Evolutionary conservation across 2,329 filamentous ascomycete genomes (phyloP), one percentile per base, ranked within the genome.

Genomic region (Ampelomyces quisqualis): DNA sequence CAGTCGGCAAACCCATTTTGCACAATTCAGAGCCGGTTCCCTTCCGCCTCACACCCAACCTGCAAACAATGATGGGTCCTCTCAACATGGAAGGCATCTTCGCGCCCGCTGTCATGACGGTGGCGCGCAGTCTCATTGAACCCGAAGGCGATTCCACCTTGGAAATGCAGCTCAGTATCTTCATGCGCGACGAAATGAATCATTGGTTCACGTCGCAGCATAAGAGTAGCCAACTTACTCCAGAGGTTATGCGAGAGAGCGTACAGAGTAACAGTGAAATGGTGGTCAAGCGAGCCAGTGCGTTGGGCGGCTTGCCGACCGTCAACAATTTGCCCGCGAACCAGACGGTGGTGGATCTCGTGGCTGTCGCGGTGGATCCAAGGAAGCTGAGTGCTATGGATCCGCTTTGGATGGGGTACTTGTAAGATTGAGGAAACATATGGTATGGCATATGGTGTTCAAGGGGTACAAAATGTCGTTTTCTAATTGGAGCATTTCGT

Each of bases 171-270:
- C 79, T 99, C 34, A 88, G 85, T 41, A 81, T 99, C 44, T 97
- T 97, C 68, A 93, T 99, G 49, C 83, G 93, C 5, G 93, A 99
- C 61, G 93, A 99, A 71, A 94, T 98, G 80, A 90, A 91, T 53
- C 94, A 90, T 72, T 98, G 93, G 93, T 90, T 90, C 57, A 94
- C 87, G 2, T 86, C 83, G 51, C 79, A 82, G 49, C 88, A 95
- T 64, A 81, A 89, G 30, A 55, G 62, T n/a, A 40, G 17, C 7
- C 47, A 53, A 27, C 55, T 66, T 4, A 75, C 77, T 28, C 84
- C 88, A 44, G 80, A 77, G 21, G 83, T 88, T 63, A 74, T 94
- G 34, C 77, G 88, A 15, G 88, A 93, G 43, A 80, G 84, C 49
- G 90, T 95, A 22, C 84, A 90, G 70, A 76, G 80, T 38, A 98